phyloP scores from a whole-genome alignment of 352 stramenopile genomes.

The Phytophthora chlamydospora region DNA sequence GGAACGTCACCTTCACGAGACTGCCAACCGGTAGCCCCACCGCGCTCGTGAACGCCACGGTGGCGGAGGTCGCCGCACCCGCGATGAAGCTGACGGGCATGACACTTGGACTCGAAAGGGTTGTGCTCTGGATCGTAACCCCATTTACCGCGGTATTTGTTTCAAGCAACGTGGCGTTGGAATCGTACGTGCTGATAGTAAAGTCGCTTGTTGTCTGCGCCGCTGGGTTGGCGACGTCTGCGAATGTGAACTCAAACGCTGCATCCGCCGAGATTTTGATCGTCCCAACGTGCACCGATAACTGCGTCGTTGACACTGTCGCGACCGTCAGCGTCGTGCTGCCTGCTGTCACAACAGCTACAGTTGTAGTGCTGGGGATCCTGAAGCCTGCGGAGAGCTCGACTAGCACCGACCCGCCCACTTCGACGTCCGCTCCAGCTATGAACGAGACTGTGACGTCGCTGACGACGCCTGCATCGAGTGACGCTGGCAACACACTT shows the following conservation, averaged over 20 bases:
- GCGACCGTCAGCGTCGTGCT: slow-evolving; percentile 35
- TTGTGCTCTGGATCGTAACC: slow-evolving; percentile 7
- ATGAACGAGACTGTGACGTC: slow-evolving; percentile 40
- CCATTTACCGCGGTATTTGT: slow-evolving; percentile 4
- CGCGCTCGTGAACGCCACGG: slow-evolving; percentile 37
- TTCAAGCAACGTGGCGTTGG: slow-evolving; percentile 17
- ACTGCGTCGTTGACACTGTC: slow-evolving; percentile 20
- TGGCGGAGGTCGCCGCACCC: slow-evolving; percentile 18
- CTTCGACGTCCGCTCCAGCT: slow-evolving; percentile 25
- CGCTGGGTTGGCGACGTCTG: slow-evolving; percentile 41
- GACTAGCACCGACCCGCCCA: slow-evolving; percentile 33
- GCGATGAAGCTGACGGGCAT: slow-evolving; percentile 23
- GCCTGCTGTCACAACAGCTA: slow-evolving; percentile 13
- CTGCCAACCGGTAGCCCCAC: slow-evolving; percentile 36
- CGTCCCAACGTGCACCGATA: slow-evolving; percentile 30
- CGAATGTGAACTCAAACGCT: slow-evolving; percentile 39
- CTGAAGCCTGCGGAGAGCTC: slow-evolving; percentile 42
- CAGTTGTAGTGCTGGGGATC: slow-evolving; percentile 19
- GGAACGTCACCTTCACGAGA: slow-evolving; percentile 35
- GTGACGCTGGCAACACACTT: slow-evolving; percentile 31
- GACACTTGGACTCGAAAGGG: slow-evolving; percentile 17
- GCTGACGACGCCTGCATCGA: slow-evolving; percentile 25
- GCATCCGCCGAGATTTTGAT: slow-evolving; percentile 21
- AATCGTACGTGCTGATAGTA: slow-evolving; percentile 32
- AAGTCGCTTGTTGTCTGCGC: slow-evolving; percentile 27